Conservation (phyloP, 1,139 yeast genomes). For the Suhomyces terraborum region DNA sequence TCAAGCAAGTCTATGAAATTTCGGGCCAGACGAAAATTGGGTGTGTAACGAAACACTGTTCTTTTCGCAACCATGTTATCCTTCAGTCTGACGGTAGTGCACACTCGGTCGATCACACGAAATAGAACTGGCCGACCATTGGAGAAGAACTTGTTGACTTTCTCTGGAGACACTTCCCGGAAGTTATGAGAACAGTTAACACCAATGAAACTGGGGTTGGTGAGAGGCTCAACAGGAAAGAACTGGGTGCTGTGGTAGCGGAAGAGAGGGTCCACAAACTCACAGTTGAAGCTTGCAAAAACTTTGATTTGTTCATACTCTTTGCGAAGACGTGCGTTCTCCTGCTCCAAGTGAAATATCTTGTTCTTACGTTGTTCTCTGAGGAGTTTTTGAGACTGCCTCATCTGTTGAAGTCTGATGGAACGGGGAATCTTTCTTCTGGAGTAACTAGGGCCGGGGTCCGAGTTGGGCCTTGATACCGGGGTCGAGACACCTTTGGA, state of each 20-base stretch:
- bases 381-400: slow-evolving; percentile 13
- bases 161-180: neutral
- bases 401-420: slow-evolving; percentile 12
- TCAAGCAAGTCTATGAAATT: neutral
- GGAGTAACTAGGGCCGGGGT: neutral
- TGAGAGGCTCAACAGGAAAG: slow-evolving; percentile 2
- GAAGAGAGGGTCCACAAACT: slow-evolving; percentile 2
- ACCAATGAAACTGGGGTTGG: neutral
- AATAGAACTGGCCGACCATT: slow-evolving; percentile 5
- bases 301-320: slow-evolving; percentile 3
- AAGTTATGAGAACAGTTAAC: slow-evolving; percentile 2
- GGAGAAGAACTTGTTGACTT: slow-evolving; percentile 8
- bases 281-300: neutral
- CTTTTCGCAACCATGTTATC: neutral
- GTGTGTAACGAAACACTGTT: slow-evolving; percentile 9
- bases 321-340: slow-evolving; percentile 4
- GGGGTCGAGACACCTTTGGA: neutral
- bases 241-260: slow-evolving; percentile 1
- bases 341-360: slow-evolving; percentile 10
- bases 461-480: too few species aligned
- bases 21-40: neutral
- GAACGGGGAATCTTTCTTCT: slow-evolving; percentile 10
- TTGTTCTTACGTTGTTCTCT: slow-evolving; percentile 12
- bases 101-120: slow-evolving; percentile 1
- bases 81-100: neutral